phyloP scores from a whole-genome alignment of 257 asterid species.

The Misopates orontium region DNA sequence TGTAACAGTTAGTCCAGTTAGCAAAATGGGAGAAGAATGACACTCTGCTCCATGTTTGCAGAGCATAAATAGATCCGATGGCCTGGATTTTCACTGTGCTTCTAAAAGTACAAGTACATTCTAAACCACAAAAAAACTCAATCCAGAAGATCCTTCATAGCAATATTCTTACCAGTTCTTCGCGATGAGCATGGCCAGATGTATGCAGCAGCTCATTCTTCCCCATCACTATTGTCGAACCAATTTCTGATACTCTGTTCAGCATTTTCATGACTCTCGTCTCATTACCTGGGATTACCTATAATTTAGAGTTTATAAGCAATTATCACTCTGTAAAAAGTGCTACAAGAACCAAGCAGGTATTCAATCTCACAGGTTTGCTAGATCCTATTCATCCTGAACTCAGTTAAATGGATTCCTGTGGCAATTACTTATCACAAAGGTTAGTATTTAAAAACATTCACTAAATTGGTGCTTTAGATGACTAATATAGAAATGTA shows the following conservation, averaged over 20 bases:
- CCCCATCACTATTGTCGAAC: constrained; percentile 93
- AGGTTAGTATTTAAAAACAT: neutral
- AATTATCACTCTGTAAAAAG: constrained; percentile 15
- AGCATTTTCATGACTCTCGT: constrained; percentile 95
- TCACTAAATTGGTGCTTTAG: neutral
- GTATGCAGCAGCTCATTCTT: constrained; percentile 88
- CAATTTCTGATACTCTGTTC: constrained; percentile 90
- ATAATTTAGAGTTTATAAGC: constrained; percentile 33
- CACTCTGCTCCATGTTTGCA: constrained; percentile 17
- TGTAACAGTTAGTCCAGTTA: constrained; percentile 15
- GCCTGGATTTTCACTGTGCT: neutral
- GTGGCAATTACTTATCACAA: neutral
- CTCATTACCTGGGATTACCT: constrained; percentile 99
- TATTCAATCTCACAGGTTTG: constrained; percentile 16
- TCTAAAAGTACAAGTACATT: constrained; percentile 8
- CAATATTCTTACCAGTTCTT: constrained; percentile 75
- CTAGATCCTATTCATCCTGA: too few species aligned
- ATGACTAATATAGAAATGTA: neutral
- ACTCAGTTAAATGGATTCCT: neutral
- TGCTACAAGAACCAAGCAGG: constrained; percentile 13
- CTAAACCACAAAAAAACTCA: neutral
- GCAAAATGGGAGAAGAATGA: constrained; percentile 26
- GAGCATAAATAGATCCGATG: neutral
- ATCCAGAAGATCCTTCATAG: constrained; percentile 15
- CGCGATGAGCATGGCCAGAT: constrained; percentile 98